These are phyloP conservation scores for Neurospora africana DNA, from an alignment of 495 filamentous ascomycete species.

Conservation along the genomic window DNA sequence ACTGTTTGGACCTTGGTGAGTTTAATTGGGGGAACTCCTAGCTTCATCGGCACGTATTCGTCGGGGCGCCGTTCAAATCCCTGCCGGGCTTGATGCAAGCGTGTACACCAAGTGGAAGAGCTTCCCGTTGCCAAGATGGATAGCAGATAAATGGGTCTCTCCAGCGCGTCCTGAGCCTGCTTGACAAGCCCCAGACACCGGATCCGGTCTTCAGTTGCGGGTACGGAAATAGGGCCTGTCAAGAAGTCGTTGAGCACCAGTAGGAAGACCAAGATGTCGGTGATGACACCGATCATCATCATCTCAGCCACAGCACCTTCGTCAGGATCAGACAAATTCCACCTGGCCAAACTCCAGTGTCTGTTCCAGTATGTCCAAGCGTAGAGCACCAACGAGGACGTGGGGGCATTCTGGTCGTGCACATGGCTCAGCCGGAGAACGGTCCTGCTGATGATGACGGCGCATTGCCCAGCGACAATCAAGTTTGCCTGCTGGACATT, in stretches of 20 bases:
- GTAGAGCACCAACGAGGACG: constrained; percentile 10
- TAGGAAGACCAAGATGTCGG: constrained; percentile 7
- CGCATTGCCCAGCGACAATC: constrained; percentile 6
- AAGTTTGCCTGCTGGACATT: constrained; percentile 7
- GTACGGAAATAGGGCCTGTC: constrained; percentile 9
- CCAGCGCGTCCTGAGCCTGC: constrained; percentile 5
- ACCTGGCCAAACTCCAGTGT: constrained; percentile 5
- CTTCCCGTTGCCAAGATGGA: neutral
- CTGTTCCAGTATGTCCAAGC: constrained; percentile 11
- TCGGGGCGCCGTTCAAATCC: neutral
- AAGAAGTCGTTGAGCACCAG: constrained; percentile 9
- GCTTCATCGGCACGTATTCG: neutral
- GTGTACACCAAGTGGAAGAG: neutral
- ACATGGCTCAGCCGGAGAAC: constrained; percentile 8
- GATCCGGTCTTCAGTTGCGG: constrained; percentile 1
- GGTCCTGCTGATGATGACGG: constrained; percentile 8
- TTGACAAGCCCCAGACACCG: neutral
- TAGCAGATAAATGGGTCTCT: constrained; percentile 4
- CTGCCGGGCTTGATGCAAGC: neutral
- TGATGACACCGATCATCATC: constrained; percentile 9
- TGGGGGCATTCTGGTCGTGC: neutral
- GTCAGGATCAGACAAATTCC: neutral
- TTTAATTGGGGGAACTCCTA: neutral
- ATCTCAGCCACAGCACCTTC: constrained; percentile 3
- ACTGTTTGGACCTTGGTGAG: constrained; percentile 2